Conservation (phyloP, 1,139 yeast genomes). For the Magnusiomyces suaveolens region DNA sequence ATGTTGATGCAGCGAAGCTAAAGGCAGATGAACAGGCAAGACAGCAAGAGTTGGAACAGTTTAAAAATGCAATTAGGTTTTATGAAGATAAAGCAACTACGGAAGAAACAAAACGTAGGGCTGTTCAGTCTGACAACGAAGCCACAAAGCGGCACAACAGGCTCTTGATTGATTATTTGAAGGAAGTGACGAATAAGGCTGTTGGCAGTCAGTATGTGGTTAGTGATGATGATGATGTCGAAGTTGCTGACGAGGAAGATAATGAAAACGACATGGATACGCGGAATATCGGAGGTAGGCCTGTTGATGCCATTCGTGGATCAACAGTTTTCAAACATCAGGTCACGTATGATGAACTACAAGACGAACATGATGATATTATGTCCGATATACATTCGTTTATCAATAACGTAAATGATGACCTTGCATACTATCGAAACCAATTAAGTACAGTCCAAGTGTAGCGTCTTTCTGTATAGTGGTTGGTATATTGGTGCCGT, state of each 20-base stretch:
- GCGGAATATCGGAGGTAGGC: neutral
- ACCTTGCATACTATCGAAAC: conserved; percentile 1
- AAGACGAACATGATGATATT: conserved; percentile 9
- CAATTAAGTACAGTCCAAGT: too few relatives aligned
- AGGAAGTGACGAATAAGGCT: conserved; percentile 28
- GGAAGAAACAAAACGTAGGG: conserved; percentile 31
- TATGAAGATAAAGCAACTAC: conserved; percentile 38
- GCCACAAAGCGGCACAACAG: conserved; percentile 29
- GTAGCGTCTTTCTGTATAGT: too few relatives aligned
- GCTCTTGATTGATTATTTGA: conserved; percentile 28
- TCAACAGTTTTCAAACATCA: neutral
- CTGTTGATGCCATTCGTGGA: neutral
- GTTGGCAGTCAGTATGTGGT: conserved; percentile 14
- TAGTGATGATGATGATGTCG: neutral
- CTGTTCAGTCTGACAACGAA: conserved; percentile 29
- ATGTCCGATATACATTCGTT: conserved; percentile 9
- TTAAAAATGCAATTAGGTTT: conserved; percentile 32
- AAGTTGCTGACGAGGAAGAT: neutral
- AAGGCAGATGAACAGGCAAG: conserved; percentile 19
- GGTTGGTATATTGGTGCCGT: too few relatives aligned
- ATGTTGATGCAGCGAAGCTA: neutral
- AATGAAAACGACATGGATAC: neutral
- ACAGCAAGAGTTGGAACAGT: conserved; percentile 27
- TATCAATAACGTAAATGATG: conserved; percentile 1
- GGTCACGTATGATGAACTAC: conserved; percentile 11